phyloP scores from a whole-genome alignment of 1,284 basidiomycete genomes.

The Ganoderma meredithae region DNA sequence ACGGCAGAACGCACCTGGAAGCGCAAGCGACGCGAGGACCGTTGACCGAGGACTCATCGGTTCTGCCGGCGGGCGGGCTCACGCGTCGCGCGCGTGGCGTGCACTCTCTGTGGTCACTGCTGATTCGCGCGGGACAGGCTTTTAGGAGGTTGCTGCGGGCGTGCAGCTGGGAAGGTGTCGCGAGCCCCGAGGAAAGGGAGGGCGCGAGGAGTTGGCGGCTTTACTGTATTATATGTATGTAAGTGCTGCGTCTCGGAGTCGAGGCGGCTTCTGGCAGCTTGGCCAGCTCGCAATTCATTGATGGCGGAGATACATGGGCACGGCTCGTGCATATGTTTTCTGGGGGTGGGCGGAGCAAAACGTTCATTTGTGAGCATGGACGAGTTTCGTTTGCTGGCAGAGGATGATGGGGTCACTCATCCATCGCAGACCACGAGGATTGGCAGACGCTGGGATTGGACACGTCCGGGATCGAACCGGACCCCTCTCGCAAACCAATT shows the following conservation, averaged over 20 bases:
- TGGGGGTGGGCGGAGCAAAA: no score
- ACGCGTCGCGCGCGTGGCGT: background rate
- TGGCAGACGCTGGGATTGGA: conserved; percentile 13
- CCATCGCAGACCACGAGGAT: no score
- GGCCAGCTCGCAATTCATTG: no score
- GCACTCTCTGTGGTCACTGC: no score
- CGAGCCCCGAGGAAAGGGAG: background rate
- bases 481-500: conserved; percentile 30
- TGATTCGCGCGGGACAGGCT: background rate
- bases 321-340: background rate
- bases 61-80: background rate
- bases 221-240: background rate
- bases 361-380: no score
- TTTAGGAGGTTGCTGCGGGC: background rate
- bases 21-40: no score
- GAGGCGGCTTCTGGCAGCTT: no score
- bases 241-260: no score
- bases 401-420: background rate
- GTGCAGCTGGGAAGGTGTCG: no score
- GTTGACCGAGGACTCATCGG: background rate
- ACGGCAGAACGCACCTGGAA: background rate
- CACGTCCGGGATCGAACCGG: conserved; percentile 34
- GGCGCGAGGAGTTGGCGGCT: background rate
- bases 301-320: background rate
- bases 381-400: background rate